Conservation (phyloP, 2,329 filamentous ascomycete species). For the Monascus ruber region DNA sequence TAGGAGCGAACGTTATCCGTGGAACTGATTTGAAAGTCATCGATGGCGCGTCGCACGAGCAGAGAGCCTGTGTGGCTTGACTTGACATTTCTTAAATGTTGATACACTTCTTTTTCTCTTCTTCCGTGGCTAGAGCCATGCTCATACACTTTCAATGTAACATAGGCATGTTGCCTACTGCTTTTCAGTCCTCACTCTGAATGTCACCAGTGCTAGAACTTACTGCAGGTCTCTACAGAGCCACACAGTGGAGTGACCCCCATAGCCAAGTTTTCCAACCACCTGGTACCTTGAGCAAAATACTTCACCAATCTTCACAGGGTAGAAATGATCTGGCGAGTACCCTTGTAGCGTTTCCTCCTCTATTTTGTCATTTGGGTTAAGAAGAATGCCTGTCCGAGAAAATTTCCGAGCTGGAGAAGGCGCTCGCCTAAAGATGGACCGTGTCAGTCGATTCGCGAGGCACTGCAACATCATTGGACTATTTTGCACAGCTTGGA, state of each 20-base stretch:
- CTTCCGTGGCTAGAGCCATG: not conserved
- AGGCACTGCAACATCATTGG: too few relatives aligned
- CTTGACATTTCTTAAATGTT: constrained; percentile 6
- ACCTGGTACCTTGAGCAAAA: constrained; percentile 6
- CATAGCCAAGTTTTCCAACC: constrained; percentile 10
- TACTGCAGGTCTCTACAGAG: constrained; percentile 3
- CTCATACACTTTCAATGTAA: not conserved
- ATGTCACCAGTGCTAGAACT: not conserved
- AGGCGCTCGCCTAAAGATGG: not conserved
- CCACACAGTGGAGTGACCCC: constrained; percentile 9
- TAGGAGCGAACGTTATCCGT: constrained; percentile 2
- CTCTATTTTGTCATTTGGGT: not conserved
- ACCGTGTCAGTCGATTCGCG: too few relatives aligned
- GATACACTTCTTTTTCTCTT: not conserved
- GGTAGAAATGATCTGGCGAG: not conserved
- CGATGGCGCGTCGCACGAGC: constrained; percentile 9
- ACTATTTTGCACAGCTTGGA: too few relatives aligned
- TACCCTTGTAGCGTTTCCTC: not conserved
- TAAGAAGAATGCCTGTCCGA: not conserved
- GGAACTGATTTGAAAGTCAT: constrained; percentile 11
- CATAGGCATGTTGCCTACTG: not conserved
- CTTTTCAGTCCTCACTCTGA: not conserved
- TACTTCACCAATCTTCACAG: not conserved
- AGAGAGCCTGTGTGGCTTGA: constrained; percentile 7
- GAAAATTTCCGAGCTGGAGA: not conserved